Conservation (phyloP, 306 rosid genomes). For the Vigna trinervia region DNA sequence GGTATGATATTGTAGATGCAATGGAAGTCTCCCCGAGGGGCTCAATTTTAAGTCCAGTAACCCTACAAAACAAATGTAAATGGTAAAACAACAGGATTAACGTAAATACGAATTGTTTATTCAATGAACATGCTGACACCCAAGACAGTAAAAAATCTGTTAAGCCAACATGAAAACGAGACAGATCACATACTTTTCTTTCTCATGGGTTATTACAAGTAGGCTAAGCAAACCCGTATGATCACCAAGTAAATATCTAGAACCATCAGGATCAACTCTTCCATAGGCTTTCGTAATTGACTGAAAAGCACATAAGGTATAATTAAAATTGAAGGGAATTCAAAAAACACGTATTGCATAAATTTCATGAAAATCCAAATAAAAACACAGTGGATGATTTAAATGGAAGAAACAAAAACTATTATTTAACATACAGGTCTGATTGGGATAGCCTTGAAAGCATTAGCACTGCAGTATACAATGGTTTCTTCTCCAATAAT, state of each 20-base stretch:
- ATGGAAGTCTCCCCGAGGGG: constrained; percentile 95
- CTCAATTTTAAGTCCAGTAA: constrained; percentile 95
- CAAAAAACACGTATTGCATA: constrained; percentile 3
- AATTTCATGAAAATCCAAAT: background rate
- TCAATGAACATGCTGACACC: constrained; percentile 7
- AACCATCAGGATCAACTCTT: constrained; percentile 97
- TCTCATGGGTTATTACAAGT: constrained; percentile 96
- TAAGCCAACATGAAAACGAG: constrained; percentile 15
- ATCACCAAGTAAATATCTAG: constrained; percentile 96
- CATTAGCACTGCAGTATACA: constrained; percentile 94
- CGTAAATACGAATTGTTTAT: background rate
- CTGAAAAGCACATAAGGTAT: constrained; percentile 49
- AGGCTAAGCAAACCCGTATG: constrained; percentile 86
- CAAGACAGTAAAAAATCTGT: constrained; percentile 6
- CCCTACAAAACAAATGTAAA: constrained; percentile 62
- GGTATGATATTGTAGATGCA: constrained; percentile 94
- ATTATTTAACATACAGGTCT: constrained; percentile 68
- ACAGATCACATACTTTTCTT: constrained; percentile 72
- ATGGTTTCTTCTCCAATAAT: constrained; percentile 98
- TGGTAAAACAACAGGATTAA: constrained; percentile 28
- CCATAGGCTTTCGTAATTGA: constrained; percentile 94
- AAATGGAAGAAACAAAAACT: constrained; percentile 24
- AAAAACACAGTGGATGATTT: constrained; percentile 12
- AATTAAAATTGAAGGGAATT: constrained; percentile 32
- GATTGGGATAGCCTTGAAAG: constrained; percentile 93